Percentiles rank a stretch among this genome's conserved stretches.
phyloP scores from a whole-genome alignment of 2,329 filamentous ascomycete species.

The Penicillium sp. region DNA sequence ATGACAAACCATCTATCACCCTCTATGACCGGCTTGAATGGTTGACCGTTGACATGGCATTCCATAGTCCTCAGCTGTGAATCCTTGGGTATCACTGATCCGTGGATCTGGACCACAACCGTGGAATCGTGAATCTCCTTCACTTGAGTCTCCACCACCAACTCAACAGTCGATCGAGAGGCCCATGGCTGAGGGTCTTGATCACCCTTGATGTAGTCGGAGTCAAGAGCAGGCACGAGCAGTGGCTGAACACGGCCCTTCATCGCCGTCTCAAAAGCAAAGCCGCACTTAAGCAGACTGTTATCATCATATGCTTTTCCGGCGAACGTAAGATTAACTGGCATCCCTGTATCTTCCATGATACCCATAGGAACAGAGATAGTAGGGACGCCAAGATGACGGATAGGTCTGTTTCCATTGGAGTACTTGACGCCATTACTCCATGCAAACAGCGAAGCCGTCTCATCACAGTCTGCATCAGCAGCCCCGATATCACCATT shows the following conservation, averaged over 20 bases:
- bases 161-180: not conserved
- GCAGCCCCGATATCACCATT: conserved; percentile 52
- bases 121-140: conserved; percentile 11
- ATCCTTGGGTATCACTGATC: conserved; percentile 7
- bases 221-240: conserved; percentile 22
- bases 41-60: conserved; percentile 26
- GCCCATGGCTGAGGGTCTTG: not conserved
- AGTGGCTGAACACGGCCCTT: conserved; percentile 21
- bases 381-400: conserved; percentile 56
- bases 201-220: conserved; percentile 15
- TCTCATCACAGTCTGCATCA: conserved; percentile 44
- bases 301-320: conserved; percentile 50
- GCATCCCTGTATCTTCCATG: conserved; percentile 49
- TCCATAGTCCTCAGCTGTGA: conserved; percentile 8
- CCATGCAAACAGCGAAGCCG: conserved; percentile 39
- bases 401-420: conserved; percentile 53
- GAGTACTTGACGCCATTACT: conserved; percentile 55
- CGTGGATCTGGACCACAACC: conserved; percentile 10
- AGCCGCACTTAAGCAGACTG: conserved; percentile 27
- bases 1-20: conserved; percentile 17
- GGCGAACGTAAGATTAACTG: conserved; percentile 54
- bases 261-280: conserved; percentile 26
- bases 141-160: conserved; percentile 9
- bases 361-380: conserved; percentile 55
- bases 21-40: conserved; percentile 13